These are phyloP conservation scores for Talaromyces ruber DNA, from an alignment of 495 filamentous ascomycete species.

Conservation along the genomic window DNA sequence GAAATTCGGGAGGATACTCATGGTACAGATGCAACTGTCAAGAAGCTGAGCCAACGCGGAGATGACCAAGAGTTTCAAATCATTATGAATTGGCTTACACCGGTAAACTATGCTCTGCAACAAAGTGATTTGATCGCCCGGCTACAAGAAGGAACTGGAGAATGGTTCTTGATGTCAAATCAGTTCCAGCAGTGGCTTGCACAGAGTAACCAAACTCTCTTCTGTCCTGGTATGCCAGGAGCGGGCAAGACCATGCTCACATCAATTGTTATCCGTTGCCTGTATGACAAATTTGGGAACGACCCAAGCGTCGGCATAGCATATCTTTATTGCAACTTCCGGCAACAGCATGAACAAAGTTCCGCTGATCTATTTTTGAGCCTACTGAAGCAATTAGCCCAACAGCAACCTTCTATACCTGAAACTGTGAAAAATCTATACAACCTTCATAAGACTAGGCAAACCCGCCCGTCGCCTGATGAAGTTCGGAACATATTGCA, in stretches of 20 bases:
- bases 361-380: too few relatives aligned
- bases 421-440: too few relatives aligned
- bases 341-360: too few relatives aligned
- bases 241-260: constrained; percentile 32
- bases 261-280: constrained; percentile 25
- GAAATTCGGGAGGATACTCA: too few relatives aligned
- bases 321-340: too few relatives aligned
- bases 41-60: neutral
- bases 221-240: constrained; percentile 36
- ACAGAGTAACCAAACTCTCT: constrained; percentile 19
- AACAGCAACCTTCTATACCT: too few relatives aligned
- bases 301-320: too few relatives aligned
- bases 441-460: too few relatives aligned
- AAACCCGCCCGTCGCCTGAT: too few relatives aligned
- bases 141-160: constrained; percentile 27
- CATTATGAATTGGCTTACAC: constrained; percentile 13
- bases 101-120: constrained; percentile 10
- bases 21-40: too few relatives aligned
- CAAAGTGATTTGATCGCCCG: constrained; percentile 9
- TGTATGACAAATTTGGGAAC: constrained; percentile 8
- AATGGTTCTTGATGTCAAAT: constrained; percentile 32
- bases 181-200: constrained; percentile 27
- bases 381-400: too few relatives aligned
- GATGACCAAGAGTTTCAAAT: neutral
- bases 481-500: too few relatives aligned